Evolutionary conservation across 1,284 basidiomycete genomes (phyloP).

Genomic region (Xerocomus nothofagi): DNA sequence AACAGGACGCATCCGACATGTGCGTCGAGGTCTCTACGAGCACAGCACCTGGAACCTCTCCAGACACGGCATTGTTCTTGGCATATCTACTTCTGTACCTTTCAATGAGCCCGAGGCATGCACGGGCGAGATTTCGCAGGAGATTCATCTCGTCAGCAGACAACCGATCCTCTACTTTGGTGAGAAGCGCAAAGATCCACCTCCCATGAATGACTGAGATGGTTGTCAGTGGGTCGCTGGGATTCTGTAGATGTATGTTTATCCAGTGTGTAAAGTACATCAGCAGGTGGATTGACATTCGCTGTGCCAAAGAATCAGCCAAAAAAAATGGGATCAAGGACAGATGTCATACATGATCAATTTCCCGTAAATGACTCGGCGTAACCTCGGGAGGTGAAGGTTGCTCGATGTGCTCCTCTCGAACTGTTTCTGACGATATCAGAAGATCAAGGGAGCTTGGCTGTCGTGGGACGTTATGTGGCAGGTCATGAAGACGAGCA

Average conservation of each 20-base stretch:
- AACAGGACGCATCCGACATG: slow-evolving; percentile 67
- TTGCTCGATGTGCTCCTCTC: background rate
- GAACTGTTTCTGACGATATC: background rate
- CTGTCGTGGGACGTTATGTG: background rate
- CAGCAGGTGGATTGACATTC: slow-evolving; percentile 68
- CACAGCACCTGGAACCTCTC: slow-evolving; percentile 5
- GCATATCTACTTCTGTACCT: background rate
- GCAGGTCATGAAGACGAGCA: background rate
- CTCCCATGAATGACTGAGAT: slow-evolving; percentile 67
- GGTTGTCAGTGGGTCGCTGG: slow-evolving; percentile 39
- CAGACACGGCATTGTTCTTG: background rate
- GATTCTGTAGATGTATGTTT: slow-evolving; percentile 54
- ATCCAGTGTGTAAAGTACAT: slow-evolving; percentile 87
- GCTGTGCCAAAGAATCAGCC: slow-evolving; percentile 41
- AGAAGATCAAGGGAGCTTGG: background rate
- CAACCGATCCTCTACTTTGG: slow-evolving; percentile 70
- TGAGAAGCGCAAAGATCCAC: slow-evolving; percentile 84
- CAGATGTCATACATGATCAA: slow-evolving; percentile 58
- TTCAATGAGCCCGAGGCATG: slow-evolving; percentile 52
- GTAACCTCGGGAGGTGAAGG: slow-evolving; percentile 36
- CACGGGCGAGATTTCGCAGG: slow-evolving; percentile 77
- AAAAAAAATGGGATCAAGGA: background rate
- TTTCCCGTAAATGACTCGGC: slow-evolving; percentile 50
- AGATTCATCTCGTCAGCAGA: slow-evolving; percentile 77
- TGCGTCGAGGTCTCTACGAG: slow-evolving; percentile 2